These are phyloP conservation scores for Kurtzmaniella quercitrusa DNA, from an alignment of 1,139 yeast species.

Conservation along the genomic window DNA sequence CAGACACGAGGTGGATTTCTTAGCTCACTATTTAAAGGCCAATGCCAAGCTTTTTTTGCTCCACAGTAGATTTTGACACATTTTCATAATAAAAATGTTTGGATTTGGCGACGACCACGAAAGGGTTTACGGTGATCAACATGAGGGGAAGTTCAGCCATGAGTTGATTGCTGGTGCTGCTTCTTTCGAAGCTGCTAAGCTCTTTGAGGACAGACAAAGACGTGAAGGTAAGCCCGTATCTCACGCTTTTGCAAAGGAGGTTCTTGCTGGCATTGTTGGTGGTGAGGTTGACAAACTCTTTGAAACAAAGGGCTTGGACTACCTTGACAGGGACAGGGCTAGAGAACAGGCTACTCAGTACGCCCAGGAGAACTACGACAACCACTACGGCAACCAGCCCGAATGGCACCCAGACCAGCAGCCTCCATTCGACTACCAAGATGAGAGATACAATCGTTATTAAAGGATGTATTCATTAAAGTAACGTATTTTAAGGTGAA, in stretches of 20 bases:
- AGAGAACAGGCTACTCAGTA: constrained; percentile 21
- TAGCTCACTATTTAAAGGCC: not conserved
- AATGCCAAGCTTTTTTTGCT: not conserved
- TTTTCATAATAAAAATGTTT: constrained; percentile 11
- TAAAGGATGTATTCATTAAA: not conserved
- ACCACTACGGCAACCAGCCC: constrained; percentile 24
- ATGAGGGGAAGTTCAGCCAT: constrained; percentile 29
- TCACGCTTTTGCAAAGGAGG: constrained; percentile 28
- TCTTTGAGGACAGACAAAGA: constrained; percentile 30
- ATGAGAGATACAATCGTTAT: constrained; percentile 13
- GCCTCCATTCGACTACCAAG: constrained; percentile 26
- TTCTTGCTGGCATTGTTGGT: constrained; percentile 28
- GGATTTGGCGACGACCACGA: constrained; percentile 29
- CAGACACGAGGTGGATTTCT: not conserved
- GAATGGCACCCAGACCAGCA: constrained; percentile 25
- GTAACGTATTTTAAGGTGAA: not conserved
- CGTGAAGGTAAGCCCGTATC: constrained; percentile 29
- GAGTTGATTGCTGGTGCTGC: constrained; percentile 33
- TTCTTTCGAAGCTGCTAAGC: constrained; percentile 28
- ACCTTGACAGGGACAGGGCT: constrained; percentile 25
- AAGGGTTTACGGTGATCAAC: constrained; percentile 25
- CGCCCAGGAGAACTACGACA: constrained; percentile 21
- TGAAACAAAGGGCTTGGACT: constrained; percentile 32
- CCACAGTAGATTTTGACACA: not conserved
- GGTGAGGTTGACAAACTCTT: constrained; percentile 32